A percentile compares a stretch with the other conserved stretches of the same genome.
phyloP scores from a whole-genome alignment of 176 grass and related monocot genomes.

The Aegilops bicornis region DNA sequence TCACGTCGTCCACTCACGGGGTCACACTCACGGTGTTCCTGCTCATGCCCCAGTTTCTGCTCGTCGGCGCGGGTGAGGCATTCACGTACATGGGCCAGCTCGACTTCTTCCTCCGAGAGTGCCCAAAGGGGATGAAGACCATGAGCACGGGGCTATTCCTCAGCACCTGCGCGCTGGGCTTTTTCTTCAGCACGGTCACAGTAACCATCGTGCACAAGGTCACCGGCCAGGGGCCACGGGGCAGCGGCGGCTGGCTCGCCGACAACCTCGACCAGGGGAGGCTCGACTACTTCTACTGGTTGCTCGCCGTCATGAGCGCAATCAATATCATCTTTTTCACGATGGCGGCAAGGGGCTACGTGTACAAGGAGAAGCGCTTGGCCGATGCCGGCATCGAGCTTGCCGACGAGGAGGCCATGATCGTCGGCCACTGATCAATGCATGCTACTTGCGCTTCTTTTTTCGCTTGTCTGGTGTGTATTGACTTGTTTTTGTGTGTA shows the following conservation, averaged over 20 bases:
- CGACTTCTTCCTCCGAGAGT: constrained; percentile 90
- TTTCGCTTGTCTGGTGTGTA: neutral
- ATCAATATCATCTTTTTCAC: constrained; percentile 58
- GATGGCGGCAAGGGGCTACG: constrained; percentile 54
- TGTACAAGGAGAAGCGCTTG: constrained; percentile 85
- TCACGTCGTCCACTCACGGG: constrained; percentile 6
- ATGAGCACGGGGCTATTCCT: constrained; percentile 98
- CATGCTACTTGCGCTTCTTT: neutral
- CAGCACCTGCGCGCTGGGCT: constrained; percentile 82
- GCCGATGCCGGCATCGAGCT: constrained; percentile 58
- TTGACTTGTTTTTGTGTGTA: constrained; percentile 30
- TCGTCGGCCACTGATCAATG: constrained; percentile 37
- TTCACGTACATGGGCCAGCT: constrained; percentile 98
- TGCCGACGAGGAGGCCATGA: constrained; percentile 51
- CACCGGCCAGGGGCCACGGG: constrained; percentile 24
- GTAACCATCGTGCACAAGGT: constrained; percentile 75
- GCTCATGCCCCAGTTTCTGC: constrained; percentile 85
- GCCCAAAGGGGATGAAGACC: constrained; percentile 98
- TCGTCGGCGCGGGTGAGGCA: constrained; percentile 85
- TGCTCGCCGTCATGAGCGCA: constrained; percentile 60
- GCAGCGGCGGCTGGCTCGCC: constrained; percentile 59
- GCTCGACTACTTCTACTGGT: constrained; percentile 98
- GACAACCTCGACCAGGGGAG: constrained; percentile 75
- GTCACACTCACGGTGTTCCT: constrained; percentile 64
- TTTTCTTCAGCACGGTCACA: constrained; percentile 85